phyloP scores from a whole-genome alignment of 129 eudicot genomes.

The Pittosporum tobira region DNA sequence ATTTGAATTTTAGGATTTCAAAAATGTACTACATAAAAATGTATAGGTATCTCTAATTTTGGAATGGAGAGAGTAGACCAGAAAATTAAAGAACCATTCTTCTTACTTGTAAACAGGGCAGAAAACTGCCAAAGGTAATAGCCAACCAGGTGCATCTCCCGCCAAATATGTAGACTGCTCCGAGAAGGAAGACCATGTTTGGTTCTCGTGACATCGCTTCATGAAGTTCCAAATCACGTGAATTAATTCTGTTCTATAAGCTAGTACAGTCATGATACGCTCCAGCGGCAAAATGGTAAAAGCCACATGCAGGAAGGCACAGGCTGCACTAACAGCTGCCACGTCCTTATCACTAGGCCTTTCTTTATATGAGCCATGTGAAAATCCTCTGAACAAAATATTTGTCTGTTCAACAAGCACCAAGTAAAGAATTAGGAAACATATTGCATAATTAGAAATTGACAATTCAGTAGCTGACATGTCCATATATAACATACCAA shows the following conservation, averaged over 20 bases:
- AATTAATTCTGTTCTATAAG: conserved; percentile 83
- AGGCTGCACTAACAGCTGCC: conserved; percentile 72
- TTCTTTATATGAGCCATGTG: conserved; percentile 35
- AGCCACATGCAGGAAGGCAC: conserved; percentile 88
- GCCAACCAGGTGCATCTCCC: conserved; percentile 79
- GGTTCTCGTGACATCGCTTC: conserved; percentile 65
- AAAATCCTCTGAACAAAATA: conserved; percentile 52
- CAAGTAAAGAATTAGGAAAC: conserved; percentile 1
- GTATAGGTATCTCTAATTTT: no score
- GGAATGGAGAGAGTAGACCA: no score
- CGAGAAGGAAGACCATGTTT: conserved; percentile 74
- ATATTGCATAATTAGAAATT: conserved; percentile 1
- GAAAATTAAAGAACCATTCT: neutral
- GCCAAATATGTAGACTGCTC: conserved; percentile 62
- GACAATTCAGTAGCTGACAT: neutral
- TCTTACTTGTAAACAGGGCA: conserved; percentile 93
- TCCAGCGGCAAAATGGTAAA: conserved; percentile 84
- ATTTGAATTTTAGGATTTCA: no score
- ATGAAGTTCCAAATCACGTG: conserved; percentile 88
- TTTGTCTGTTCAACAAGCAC: conserved; percentile 52
- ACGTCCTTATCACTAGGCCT: conserved; percentile 42
- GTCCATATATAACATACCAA: conserved; percentile 43
- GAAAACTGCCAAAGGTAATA: conserved; percentile 82
- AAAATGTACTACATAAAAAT: no score
- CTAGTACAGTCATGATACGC: conserved; percentile 82